phyloP scores from a whole-genome alignment of 1,284 basidiomycete genomes.

The Ceratobasidium sp. region DNA sequence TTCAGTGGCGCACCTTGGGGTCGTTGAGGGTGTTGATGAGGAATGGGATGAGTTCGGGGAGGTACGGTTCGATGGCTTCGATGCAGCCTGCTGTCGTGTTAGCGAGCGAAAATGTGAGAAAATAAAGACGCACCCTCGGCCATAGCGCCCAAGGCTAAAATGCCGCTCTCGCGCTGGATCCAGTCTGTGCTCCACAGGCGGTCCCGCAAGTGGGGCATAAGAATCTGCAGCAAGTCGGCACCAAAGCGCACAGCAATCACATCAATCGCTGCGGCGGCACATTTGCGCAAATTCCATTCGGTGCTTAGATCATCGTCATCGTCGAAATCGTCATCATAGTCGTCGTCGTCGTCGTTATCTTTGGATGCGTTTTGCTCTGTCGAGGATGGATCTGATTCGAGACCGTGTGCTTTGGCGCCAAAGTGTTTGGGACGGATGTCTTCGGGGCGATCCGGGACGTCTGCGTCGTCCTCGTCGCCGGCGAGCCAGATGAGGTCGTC shows the following conservation, averaged over 20 bases:
- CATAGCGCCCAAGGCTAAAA: conserved; percentile 96
- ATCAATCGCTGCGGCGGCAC: conserved; percentile 96
- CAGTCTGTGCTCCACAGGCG: conserved; percentile 95
- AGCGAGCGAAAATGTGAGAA: conserved; percentile 35
- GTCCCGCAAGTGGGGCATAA: conserved; percentile 91
- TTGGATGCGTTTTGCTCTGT: conserved; percentile 50
- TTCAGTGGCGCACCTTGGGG: conserved; percentile 72
- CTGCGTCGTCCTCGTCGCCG: conserved; percentile 85
- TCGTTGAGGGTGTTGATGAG: conserved; percentile 91
- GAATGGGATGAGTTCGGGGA: conserved; percentile 92
- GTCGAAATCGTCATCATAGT: conserved; percentile 88
- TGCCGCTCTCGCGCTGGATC: conserved; percentile 95
- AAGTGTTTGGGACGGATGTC: conserved; percentile 98
- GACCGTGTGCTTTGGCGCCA: conserved; percentile 79
- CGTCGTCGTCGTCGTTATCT: conserved; percentile 86
- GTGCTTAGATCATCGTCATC: conserved; percentile 97
- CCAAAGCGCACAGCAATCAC: conserved; percentile 93
- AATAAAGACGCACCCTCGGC: conserved; percentile 80
- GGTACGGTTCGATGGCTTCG: conserved; percentile 92
- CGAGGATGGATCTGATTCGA: conserved; percentile 70
- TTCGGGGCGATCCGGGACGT: conserved; percentile 89
- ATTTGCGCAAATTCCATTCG: conserved; percentile 99
- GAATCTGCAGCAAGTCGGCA: conserved; percentile 85
- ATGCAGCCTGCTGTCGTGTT: conserved; percentile 79
- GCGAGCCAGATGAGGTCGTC: conserved; percentile 96